Evolutionary conservation across 768 basidiomycete species (phyloP), one percentile per base, ranked within the genome.

Genomic region (Naganishia randhawae): DNA sequence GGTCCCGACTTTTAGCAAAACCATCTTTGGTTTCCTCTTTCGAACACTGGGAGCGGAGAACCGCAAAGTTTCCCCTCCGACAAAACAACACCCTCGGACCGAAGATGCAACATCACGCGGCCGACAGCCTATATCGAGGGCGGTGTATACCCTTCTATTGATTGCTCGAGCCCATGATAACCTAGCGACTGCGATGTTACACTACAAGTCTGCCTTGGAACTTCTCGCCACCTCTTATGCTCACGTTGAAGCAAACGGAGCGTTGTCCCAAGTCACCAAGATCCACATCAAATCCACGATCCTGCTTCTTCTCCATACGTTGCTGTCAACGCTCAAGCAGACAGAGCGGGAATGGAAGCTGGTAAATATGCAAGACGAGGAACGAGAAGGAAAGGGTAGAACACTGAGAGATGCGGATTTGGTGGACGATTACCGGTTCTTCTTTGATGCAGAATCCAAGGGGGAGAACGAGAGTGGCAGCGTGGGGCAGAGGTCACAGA

Each of bases 261-360:
- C 64, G 22, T 65, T 73, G 35, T 50, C 67, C 33, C 57, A 55
- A 35, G 65, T 68, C 39, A 35, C 50, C 32, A 64, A 66, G 25
- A 39, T 73, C 3, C 68, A 73, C 62, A 39, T 61, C 16, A 67
- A 71, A 42, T 51, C 70, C 17, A 69, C 70, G 2, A 19, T 53
- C 33, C 50, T 73, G 39, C 39, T 73, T 6, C 48, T 71, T 8
- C 27, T 71, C 2, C 64, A 70, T 50, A 67, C 65, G 1, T 7
- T 70, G 13, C 39, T 70, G 19, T 66, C 55, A 16, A 50, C 54
- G 3, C 48, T 70, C 1, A 55, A 55, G 31, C 55, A 52, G 14
- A 50, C 69, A 7, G 69, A 70, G 8, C 53, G 61, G 31, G 69
- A 70, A 37, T 70, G 65, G 65, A 70, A 67, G 29, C 45, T 70